phyloP scores from a whole-genome alignment of 257 asterid species.

The Solanum ossicruentum region DNA sequence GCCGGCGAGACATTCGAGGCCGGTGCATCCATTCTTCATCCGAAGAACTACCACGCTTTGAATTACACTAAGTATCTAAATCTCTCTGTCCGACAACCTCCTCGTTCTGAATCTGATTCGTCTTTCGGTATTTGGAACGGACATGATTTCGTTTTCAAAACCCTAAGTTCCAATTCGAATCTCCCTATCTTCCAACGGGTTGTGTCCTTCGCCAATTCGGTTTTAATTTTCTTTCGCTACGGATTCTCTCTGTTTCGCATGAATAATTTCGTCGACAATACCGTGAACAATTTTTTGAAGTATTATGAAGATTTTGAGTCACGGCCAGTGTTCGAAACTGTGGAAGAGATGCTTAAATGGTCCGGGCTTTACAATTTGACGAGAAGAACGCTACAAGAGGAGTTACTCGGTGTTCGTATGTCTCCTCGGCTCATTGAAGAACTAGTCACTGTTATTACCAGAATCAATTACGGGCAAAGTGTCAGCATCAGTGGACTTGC shows the following conservation, averaged over 20 bases:
- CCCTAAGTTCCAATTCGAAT: constrained; percentile 35
- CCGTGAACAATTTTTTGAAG: constrained; percentile 43
- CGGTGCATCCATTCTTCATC: constrained; percentile 88
- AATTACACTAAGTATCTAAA: constrained; percentile 41
- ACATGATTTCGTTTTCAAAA: constrained; percentile 47
- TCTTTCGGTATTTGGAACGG: constrained; percentile 89
- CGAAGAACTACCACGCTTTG: constrained; percentile 68
- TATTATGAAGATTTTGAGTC: constrained; percentile 54
- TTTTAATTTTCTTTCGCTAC: constrained; percentile 43
- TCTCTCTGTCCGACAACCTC: constrained; percentile 29
- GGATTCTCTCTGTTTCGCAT: constrained; percentile 72
- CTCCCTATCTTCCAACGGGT: constrained; percentile 31
- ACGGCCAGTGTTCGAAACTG: constrained; percentile 68
- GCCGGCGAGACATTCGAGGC: constrained; percentile 85
- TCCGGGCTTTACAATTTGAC: constrained; percentile 76
- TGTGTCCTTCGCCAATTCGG: constrained; percentile 50
- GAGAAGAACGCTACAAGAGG: constrained; percentile 37
- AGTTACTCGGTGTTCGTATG: constrained; percentile 40
- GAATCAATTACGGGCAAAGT: constrained; percentile 96
- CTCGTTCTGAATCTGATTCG: constrained; percentile 16
- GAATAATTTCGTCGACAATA: constrained; percentile 53
- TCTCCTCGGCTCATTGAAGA: constrained; percentile 62
- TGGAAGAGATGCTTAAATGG: constrained; percentile 93
- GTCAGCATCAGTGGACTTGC: constrained; percentile 86
- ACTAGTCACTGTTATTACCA: constrained; percentile 83